Conservation (phyloP, 1,139 yeast species). For the Lodderomyces jiufengensis region DNA sequence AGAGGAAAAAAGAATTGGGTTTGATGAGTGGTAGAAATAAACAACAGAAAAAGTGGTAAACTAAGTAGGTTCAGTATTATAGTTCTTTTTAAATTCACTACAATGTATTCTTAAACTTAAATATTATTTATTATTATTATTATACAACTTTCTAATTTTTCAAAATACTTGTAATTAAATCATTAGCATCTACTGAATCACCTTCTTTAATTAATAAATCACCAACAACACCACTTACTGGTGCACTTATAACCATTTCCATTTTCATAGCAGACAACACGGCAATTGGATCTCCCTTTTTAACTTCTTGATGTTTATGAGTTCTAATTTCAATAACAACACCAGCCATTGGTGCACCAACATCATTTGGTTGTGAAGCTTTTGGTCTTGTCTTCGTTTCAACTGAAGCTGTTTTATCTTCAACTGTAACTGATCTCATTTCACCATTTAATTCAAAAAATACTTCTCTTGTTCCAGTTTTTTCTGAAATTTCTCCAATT, state of each 20-base stretch:
- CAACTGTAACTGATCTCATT: slow-evolving; percentile 90
- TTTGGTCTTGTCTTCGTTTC: slow-evolving; percentile 86
- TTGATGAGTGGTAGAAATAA: slow-evolving; percentile 9
- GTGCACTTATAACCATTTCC: slow-evolving; percentile 98
- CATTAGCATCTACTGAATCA: slow-evolving; percentile 93
- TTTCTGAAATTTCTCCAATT: slow-evolving; percentile 79
- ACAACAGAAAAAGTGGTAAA: too few species aligned
- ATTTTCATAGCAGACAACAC: slow-evolving; percentile 98
- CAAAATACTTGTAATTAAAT: slow-evolving; percentile 52
- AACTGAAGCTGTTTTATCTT: slow-evolving; percentile 80
- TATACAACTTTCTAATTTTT: slow-evolving; percentile 12
- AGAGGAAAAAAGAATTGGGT: slow-evolving; percentile 26
- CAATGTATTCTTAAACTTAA: neutral
- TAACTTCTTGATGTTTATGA: slow-evolving; percentile 80
- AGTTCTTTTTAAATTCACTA: too few species aligned
- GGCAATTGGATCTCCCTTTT: slow-evolving; percentile 95
- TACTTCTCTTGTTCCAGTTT: slow-evolving; percentile 91
- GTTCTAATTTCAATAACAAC: slow-evolving; percentile 93
- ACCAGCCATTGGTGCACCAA: slow-evolving; percentile 99
- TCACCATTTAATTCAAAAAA: slow-evolving; percentile 98
- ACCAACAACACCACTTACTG: slow-evolving; percentile 78
- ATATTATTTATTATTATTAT: neutral
- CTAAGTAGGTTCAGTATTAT: too few species aligned
- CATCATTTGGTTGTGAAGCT: slow-evolving; percentile 89
- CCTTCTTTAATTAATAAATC: slow-evolving; percentile 80